A percentile compares a stretch with the other conserved stretches of the same genome.
These are phyloP conservation scores for Rhodamnia rubescens DNA, from an alignment of 345 rosid species.

Conservation along the genomic window DNA sequence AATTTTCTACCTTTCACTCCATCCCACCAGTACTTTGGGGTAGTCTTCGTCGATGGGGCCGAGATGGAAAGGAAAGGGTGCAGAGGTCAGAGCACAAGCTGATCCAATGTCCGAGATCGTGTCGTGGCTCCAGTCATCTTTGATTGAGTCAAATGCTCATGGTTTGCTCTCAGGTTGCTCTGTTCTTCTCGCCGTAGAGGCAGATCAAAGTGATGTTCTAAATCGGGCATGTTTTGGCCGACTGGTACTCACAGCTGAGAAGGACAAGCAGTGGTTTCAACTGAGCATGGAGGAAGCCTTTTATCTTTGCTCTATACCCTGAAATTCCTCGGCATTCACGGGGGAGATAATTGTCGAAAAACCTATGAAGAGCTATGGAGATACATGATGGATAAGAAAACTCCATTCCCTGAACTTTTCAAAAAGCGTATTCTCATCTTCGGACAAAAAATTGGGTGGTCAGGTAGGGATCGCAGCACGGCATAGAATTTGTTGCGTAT, in stretches of 20 bases:
- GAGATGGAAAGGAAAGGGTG: conserved; percentile 83
- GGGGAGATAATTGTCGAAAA: conserved; percentile 16
- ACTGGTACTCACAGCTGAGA: conserved; percentile 33
- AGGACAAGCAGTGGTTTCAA: conserved; percentile 67
- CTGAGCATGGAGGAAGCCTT: conserved; percentile 78
- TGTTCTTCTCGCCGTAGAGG: conserved; percentile 39
- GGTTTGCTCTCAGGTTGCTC: conserved; percentile 43
- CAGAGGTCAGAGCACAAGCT: conserved; percentile 53
- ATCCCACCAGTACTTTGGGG: background rate
- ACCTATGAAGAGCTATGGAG: conserved; percentile 35
- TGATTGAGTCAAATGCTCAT: conserved; percentile 20
- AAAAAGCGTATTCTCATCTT: conserved; percentile 63
- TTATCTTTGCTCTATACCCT: conserved; percentile 32
- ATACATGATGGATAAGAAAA: conserved; percentile 34
- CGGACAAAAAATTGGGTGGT: conserved; percentile 69
- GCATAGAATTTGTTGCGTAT: conserved; percentile 74
- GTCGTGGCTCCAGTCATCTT: conserved; percentile 41
- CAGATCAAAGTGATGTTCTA: conserved; percentile 43
- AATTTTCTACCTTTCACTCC: no score
- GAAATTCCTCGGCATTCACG: conserved; percentile 45
- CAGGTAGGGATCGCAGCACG: conserved; percentile 59
- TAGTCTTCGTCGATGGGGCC: conserved; percentile 29
- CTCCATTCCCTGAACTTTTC: conserved; percentile 42
- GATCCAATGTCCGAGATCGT: conserved; percentile 66
- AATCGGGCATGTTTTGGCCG: conserved; percentile 63